These are phyloP conservation scores for Nicotiana otophora DNA, from an alignment of 257 asterid genomes.

Conservation along the genomic window DNA sequence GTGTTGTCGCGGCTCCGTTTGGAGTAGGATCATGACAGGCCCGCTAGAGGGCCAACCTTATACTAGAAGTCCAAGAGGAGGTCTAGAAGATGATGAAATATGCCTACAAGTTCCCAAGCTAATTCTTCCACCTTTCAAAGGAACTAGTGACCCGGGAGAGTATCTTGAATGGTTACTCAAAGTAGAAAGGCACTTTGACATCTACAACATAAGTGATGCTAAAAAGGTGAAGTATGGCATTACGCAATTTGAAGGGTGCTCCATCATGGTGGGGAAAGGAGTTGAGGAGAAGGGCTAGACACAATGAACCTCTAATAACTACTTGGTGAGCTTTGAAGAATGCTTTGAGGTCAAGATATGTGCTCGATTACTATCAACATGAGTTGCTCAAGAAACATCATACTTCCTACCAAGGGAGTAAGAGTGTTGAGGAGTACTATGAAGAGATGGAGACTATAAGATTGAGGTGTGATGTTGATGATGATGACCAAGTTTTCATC, in stretches of 20 bases:
- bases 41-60: no score
- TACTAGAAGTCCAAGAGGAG: no score
- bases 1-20: no score
- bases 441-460: neutral
- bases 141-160: neutral
- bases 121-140: neutral
- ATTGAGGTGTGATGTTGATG: neutral
- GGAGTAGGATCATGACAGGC: no score
- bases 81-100: no score
- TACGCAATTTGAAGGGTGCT: neutral
- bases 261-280: neutral
- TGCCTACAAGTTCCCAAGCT: neutral
- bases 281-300: neutral
- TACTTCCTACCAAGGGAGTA: neutral
- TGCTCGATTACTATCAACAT: neutral
- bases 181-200: neutral
- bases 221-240: neutral
- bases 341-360: neutral
- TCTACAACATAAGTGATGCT: neutral
- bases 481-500: neutral
- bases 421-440: neutral
- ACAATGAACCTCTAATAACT: neutral
- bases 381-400: neutral
- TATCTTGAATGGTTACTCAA: neutral
- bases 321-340: neutral